These are phyloP conservation scores for Adansonia gregorii DNA, from an alignment of 441 rosid species.

Conservation along the genomic window DNA sequence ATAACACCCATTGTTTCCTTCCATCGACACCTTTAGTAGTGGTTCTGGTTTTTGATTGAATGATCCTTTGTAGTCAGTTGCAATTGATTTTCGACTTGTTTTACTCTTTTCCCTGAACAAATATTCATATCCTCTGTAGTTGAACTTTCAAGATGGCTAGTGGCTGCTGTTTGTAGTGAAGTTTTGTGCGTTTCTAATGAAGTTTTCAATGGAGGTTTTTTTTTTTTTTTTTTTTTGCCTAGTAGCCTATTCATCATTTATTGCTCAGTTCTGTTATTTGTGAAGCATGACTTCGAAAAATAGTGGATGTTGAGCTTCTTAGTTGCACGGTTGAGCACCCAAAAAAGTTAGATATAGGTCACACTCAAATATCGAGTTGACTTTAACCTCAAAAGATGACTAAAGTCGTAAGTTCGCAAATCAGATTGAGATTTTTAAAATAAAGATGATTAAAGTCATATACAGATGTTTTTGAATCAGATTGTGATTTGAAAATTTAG, in stretches of 20 bases:
- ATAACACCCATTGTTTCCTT: not conserved
- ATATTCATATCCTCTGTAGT: not conserved
- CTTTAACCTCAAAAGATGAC: too few species aligned
- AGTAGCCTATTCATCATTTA: not conserved
- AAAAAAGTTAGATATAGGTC: too few species aligned
- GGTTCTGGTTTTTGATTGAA: not conserved
- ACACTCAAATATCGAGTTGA: too few species aligned
- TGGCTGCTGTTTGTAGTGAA: not conserved
- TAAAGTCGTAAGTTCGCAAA: too few species aligned
- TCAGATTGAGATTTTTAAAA: too few species aligned
- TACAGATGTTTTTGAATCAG: too few species aligned
- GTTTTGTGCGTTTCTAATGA: conserved; percentile 3
- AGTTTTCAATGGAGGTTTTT: not conserved
- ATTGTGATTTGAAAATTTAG: not conserved
- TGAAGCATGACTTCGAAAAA: too few species aligned
- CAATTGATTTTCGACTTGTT: not conserved
- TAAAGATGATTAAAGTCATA: too few species aligned
- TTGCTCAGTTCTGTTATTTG: not conserved
- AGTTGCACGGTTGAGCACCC: too few species aligned
- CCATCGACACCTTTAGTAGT: not conserved
- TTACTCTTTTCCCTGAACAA: not conserved
- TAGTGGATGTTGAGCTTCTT: too few species aligned
- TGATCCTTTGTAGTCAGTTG: not conserved
- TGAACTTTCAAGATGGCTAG: conserved; percentile 17
- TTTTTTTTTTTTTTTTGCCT: not conserved